These are phyloP conservation scores for Knoxia roxburghii DNA, from an alignment of 257 asterid genomes.

Conservation along the genomic window DNA sequence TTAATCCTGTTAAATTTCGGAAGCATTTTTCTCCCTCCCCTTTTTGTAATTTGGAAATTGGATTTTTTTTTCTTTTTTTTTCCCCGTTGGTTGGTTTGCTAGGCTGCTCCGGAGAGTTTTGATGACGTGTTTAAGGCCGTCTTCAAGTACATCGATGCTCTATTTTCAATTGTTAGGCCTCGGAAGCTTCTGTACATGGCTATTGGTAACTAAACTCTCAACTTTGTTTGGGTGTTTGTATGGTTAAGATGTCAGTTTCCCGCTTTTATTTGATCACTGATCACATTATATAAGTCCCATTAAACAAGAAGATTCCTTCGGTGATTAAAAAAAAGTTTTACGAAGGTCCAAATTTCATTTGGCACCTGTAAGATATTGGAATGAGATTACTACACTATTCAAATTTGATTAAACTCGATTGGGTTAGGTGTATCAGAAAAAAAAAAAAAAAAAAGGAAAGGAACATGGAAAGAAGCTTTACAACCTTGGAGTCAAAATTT, in stretches of 20 bases:
- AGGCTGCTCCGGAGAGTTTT: slow-evolving; percentile 44
- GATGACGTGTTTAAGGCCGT: slow-evolving; percentile 48
- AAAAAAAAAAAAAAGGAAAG: background rate
- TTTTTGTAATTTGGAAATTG: background rate
- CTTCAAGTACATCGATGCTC: slow-evolving; percentile 51
- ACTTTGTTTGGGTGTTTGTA: background rate
- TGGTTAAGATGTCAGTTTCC: background rate
- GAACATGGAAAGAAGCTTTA: background rate
- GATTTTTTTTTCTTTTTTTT: no score
- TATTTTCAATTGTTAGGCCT: slow-evolving; percentile 46
- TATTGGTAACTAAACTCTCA: slow-evolving; percentile 33
- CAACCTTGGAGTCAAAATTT: background rate
- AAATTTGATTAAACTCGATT: background rate
- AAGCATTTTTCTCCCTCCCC: no score
- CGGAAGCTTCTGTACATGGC: slow-evolving; percentile 63
- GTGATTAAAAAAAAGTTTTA: no score
- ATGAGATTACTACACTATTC: background rate
- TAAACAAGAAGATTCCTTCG: no score
- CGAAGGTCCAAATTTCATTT: background rate
- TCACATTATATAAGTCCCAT: no score
- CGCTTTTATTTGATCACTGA: background rate
- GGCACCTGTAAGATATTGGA: no score
- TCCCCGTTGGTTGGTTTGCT: slow-evolving; percentile 6
- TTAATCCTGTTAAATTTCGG: no score
- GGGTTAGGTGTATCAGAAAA: no score